Evolutionary conservation across 192 early-diverging fungal genomes (phyloP).

Genomic region (Rhizoclosmatium sp.): DNA sequence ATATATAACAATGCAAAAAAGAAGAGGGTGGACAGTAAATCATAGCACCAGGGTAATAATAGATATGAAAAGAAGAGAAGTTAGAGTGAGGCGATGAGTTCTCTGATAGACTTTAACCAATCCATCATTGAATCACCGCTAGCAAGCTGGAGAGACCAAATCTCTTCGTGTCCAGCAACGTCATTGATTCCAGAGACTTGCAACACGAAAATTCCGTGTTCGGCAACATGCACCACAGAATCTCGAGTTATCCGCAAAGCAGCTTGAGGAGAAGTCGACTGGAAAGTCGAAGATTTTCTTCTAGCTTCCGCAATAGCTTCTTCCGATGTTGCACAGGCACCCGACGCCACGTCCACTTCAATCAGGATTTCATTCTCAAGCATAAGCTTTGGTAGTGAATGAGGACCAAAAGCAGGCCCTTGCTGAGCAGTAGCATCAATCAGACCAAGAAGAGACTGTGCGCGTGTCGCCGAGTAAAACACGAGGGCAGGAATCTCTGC

Average conservation of each 20-base stretch:
- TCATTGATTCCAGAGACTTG: background rate
- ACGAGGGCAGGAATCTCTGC: background rate
- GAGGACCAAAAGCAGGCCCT: background rate
- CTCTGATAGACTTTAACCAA: background rate
- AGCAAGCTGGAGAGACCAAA: background rate
- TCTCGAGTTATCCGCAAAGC: background rate
- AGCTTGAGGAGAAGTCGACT: background rate
- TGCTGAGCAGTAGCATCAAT: background rate
- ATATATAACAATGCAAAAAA: too few species aligned
- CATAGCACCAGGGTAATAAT: too few species aligned
- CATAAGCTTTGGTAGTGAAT: background rate
- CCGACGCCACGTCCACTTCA: background rate
- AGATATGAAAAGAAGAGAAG: too few species aligned
- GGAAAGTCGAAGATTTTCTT: too few species aligned
- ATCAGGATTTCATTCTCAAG: background rate
- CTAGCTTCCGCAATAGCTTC: background rate
- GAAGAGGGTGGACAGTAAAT: too few species aligned
- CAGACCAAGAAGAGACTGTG: slow-evolving; percentile 7
- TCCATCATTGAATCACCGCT: slow-evolving; percentile 10
- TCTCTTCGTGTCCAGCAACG: background rate
- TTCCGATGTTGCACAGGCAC: background rate
- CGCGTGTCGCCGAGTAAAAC: background rate
- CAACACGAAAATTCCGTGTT: background rate
- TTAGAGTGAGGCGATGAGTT: background rate
- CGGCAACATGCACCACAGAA: background rate